A percentile compares a stretch with the other conserved stretches of the same genome.
Evolutionary conservation across 768 basidiomycete species (phyloP).

Genomic region (Gelatoporia subvermispora): DNA sequence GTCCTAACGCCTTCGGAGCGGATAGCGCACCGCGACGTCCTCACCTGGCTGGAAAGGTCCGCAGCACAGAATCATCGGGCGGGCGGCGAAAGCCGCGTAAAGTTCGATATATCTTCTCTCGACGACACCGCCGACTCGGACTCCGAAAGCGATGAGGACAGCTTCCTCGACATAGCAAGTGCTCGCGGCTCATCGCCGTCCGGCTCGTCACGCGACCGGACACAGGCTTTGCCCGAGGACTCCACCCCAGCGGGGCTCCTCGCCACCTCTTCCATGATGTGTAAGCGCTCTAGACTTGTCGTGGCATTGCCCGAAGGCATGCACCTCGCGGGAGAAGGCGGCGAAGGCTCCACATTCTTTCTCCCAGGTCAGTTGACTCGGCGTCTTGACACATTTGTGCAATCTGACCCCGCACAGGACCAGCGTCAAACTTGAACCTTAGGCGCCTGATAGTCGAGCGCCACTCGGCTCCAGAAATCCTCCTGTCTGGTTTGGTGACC

Average conservation of each 20-base stretch:
- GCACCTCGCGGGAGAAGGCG: slow-evolving; percentile 2
- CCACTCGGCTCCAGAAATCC: slow-evolving; percentile 26
- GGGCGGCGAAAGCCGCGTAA: slow-evolving; percentile 16
- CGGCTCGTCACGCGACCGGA: background rate
- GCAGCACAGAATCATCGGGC: slow-evolving; percentile 6
- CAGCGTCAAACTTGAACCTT: slow-evolving; percentile 24
- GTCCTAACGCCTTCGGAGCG: slow-evolving; percentile 20
- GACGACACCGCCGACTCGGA: slow-evolving; percentile 24
- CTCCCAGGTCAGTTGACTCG: slow-evolving; percentile 16
- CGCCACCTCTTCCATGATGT: slow-evolving; percentile 10
- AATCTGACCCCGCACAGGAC: slow-evolving; percentile 12
- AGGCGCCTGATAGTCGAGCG: slow-evolving; percentile 29
- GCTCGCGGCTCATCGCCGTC: background rate
- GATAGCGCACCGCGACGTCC: slow-evolving; percentile 22
- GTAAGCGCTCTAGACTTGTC: background rate
- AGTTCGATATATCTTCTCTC: slow-evolving; percentile 26
- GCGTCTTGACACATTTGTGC: background rate
- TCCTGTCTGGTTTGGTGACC: slow-evolving; percentile 26
- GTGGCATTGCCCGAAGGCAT: background rate
- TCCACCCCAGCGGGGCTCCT: slow-evolving; percentile 16
- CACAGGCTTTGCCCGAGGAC: slow-evolving; percentile 11
- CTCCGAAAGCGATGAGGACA: slow-evolving; percentile 17
- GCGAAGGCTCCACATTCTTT: slow-evolving; percentile 17
- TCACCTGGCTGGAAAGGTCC: slow-evolving; percentile 26
- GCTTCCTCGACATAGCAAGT: too few relatives aligned